phyloP scores from a whole-genome alignment of 2,329 filamentous ascomycete species.

The Colletotrichum camelliae region DNA sequence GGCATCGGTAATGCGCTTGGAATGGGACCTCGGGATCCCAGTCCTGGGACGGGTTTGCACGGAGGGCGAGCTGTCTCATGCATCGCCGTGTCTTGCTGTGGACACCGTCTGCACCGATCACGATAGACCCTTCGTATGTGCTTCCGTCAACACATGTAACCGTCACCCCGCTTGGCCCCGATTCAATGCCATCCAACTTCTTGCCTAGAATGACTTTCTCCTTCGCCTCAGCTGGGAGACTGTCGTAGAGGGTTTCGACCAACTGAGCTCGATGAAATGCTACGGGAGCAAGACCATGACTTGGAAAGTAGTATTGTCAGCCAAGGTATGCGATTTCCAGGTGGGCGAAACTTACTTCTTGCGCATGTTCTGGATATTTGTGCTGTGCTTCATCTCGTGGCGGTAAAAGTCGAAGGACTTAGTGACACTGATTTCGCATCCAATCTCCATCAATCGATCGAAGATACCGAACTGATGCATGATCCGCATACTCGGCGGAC shows the following conservation, averaged over 20 bases:
- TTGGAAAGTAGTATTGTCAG: background rate
- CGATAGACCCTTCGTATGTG: conserved; percentile 35
- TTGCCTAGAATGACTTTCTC: conserved; percentile 31
- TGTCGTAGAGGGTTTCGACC: conserved; percentile 34
- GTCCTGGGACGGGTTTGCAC: conserved; percentile 7
- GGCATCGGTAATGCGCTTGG: conserved; percentile 32
- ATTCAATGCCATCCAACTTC: conserved; percentile 27
- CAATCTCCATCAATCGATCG: background rate
- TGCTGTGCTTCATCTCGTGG: background rate
- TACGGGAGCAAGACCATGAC: conserved; percentile 27
- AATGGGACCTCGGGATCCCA: conserved; percentile 10
- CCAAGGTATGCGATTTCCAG: background rate
- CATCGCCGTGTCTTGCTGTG: conserved; percentile 39
- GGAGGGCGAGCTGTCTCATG: conserved; percentile 35
- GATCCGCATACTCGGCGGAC: conserved; percentile 28
- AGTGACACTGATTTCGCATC: background rate
- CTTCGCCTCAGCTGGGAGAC: conserved; percentile 29
- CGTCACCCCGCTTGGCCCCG: conserved; percentile 23
- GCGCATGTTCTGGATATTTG: background rate
- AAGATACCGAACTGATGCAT: conserved; percentile 35
- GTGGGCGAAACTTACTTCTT: background rate
- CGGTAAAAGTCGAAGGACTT: background rate
- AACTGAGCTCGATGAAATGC: conserved; percentile 41
- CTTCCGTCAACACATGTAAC: conserved; percentile 38
- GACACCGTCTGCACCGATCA: conserved; percentile 48